Evolutionary conservation across 1,284 basidiomycete species (phyloP), one percentile per base, ranked within the genome.

Genomic region (Ganoderma meredithae): DNA sequence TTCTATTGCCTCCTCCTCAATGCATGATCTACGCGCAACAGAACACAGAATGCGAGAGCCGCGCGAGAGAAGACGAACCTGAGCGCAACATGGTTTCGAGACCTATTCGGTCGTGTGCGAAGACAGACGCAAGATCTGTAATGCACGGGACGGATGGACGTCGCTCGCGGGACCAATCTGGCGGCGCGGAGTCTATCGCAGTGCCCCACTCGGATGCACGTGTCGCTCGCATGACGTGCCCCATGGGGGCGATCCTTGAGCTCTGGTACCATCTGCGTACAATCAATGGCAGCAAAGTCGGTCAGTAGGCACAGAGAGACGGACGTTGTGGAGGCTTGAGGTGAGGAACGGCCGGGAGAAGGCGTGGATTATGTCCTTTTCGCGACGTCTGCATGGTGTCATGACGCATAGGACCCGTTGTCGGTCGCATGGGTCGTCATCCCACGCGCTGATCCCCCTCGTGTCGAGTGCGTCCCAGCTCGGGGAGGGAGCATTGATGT

Each of bases 291-390:
- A 27, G 58, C 58, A 41, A 5, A 31, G 31, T 43, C 39, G 58
- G 40, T 41, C 40, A 60, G 58, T 40, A 60, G 58, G 58, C 39
- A 60, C 58, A 25, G 39, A 41, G 58, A 10, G 19, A 41, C 12
- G 58, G 39, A 17, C 6, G 22, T 13, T 41, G 40, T 41, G 22
- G 9, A 60, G 41, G 39, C 40, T n/a, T 22, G n/a, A 22, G 10
- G 36, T 4, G 40, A 40, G n/a, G 40, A 40, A 40, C 13, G 22
- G 25, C 3, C 1, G 17, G n/a, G 17, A 8, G 39, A 7, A 25
- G 15, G 52, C 25, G 31, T 25, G 12, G 15, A 19, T 47, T 58
- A 58, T 36, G 36, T 33, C n/a, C 56, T 59, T 41, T 39, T 47
- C n/a, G n/a, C n/a, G n/a, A 6, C 19, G n/a, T 9, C n/a, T 55